Evolutionary conservation across 768 basidiomycete genomes (phyloP), one percentile per base, ranked within the genome.

Genomic region (Boletus rubroflammeus): DNA sequence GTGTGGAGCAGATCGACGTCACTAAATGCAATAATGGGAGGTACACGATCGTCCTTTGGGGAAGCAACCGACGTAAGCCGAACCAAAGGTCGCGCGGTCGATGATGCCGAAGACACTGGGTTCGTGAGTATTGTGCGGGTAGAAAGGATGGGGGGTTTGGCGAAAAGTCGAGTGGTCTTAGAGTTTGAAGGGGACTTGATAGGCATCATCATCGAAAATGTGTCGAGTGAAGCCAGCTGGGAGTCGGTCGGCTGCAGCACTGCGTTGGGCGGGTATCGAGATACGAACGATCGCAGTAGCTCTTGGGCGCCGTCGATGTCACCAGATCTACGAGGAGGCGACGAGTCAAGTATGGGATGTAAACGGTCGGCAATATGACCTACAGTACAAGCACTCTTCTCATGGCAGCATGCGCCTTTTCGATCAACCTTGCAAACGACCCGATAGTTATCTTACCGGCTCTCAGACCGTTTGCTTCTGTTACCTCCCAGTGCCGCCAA

Each of bases 1-100:
- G 91, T 81, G 66, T 96, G 93, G 47, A 97, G 73, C 6, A 86
- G 56, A 58, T 90, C 86, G n/a, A 96, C 59, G 65, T 96, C 92
- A 15, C 72, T 60, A 66, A 93, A 96, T 13, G 82, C 78, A 21
- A 96, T 61, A 38, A 93, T 67, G 0, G 93, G 93, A 0, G 93
- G 90, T 6, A 97, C 85, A 23, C 78, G 65, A 60, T 92, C 87
- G 64, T 97, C 94, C 1, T 82, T 79, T 4, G 87, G 76, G 17
- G 83, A 81, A 3, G 75, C 69, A 0, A 72, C 68, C 6, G 84
- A 78, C 3, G 81, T 82, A 59, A 91, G 74, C 21, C 90, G 84
- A 21, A 96, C 86, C 29, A 93, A 69, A 4, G 90, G 89, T 14
- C 83, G 78, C 1, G 74, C 63, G 2, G 54, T 40, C 6, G 49